Evolutionary conservation across 108 stramenopile species (phyloP).

Genomic region (Fragilaria crotonensis): DNA sequence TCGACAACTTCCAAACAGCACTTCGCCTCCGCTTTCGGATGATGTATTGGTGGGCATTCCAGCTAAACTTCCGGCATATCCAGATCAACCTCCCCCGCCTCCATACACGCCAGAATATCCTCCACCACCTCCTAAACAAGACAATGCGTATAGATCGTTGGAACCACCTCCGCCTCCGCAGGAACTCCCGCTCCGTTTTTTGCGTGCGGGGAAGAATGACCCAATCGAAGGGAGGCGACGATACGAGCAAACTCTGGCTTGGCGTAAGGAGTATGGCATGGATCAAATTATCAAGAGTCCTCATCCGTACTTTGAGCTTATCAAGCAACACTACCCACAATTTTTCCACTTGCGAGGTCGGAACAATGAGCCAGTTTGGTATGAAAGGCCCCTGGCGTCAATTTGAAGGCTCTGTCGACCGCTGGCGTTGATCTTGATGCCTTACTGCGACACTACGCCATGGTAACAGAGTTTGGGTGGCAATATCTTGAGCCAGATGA

Average conservation of each 20-base stretch:
- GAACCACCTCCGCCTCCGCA: constrained; percentile 24
- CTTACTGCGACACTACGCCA: constrained; percentile 62
- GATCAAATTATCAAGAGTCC: constrained; percentile 45
- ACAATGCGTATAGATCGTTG: constrained; percentile 5
- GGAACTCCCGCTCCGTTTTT: constrained; percentile 49
- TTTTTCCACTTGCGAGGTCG: constrained; percentile 54
- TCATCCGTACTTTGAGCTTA: constrained; percentile 45
- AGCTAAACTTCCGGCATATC: neutral
- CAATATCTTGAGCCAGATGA: constrained; percentile 53
- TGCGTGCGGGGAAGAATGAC: constrained; percentile 66
- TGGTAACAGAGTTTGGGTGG: constrained; percentile 72
- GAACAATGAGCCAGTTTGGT: constrained; percentile 51
- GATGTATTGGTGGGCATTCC: too few relatives aligned
- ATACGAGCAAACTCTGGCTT: constrained; percentile 49
- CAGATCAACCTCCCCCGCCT: neutral
- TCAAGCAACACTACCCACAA: constrained; percentile 64
- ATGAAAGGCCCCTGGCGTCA: constrained; percentile 63
- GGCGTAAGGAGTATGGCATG: constrained; percentile 56
- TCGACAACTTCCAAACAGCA: neutral
- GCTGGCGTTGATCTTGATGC: constrained; percentile 39
- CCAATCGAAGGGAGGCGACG: constrained; percentile 44
- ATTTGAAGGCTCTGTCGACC: constrained; percentile 40
- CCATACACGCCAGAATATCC: neutral
- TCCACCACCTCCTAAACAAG: neutral
- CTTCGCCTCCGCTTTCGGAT: too few relatives aligned